These are phyloP conservation scores for Annulohypoxylon moriforme DNA, from an alignment of 495 filamentous ascomycete genomes.

Conservation along the genomic window DNA sequence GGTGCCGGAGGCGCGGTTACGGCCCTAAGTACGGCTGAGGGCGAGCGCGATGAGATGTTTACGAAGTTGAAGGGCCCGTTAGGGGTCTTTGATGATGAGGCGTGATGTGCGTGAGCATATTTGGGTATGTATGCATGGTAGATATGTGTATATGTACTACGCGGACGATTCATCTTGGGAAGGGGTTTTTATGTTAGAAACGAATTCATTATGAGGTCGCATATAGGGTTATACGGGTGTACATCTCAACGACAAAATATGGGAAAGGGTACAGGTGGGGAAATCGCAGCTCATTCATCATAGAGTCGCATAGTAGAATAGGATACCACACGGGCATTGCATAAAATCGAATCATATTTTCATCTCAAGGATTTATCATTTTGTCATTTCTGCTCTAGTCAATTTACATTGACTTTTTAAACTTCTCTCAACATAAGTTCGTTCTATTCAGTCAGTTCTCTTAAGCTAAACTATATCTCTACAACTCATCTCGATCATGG, in stretches of 20 bases:
- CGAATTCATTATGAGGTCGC: background rate
- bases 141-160: background rate
- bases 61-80: slow-evolving; percentile 79
- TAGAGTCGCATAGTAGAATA: slow-evolving; percentile 23
- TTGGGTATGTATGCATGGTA: background rate
- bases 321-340: slow-evolving; percentile 17
- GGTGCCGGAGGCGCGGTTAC: slow-evolving; percentile 93
- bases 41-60: slow-evolving; percentile 92
- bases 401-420: background rate
- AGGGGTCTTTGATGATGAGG: slow-evolving; percentile 62
- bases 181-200: background rate
- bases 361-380: slow-evolving; percentile 15
- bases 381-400: background rate
- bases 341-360: background rate
- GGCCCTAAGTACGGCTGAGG: slow-evolving; percentile 76
- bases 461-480: background rate
- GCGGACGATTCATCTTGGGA: background rate
- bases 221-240: background rate
- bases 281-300: slow-evolving; percentile 40
- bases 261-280: slow-evolving; percentile 10
- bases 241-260: background rate
- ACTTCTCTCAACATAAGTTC: background rate
- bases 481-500: slow-evolving; percentile 52
- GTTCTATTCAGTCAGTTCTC: background rate
- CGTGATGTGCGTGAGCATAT: slow-evolving; percentile 16